Evolutionary conservation across 164 flowering plant species (phyloP), one percentile per base, ranked within the genome.

Genomic region (Tetrastigma voinierianum): DNA sequence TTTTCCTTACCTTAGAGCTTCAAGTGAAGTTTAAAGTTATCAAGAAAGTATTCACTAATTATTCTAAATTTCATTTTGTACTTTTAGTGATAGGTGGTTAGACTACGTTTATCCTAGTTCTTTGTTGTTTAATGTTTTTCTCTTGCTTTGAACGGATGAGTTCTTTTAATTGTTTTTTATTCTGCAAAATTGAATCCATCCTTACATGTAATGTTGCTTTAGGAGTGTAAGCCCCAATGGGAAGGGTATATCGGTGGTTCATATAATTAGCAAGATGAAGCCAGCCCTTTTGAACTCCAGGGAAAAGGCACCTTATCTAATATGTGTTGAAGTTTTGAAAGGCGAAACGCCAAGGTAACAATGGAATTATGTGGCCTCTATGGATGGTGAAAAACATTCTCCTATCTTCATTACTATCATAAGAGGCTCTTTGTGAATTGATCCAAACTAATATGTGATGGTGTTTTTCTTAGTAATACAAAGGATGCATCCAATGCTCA

Each of bases 211-310:
- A 55, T 65, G 7, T 57, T 72, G 60, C 44, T 69, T 57, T 76
- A 96, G 99, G 98, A 58, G 83, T 96, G 40, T 90, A 95, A 77
- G 93, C 89, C 74, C 99, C 99, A 20, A 84, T 96, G 93, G 99
- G 64, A 90, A 82, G 78, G 97, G 96, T 61, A 76, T 88, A 89
- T 72, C 93, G 97, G 98, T 96, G 62, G 81, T 96, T 69, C 88
- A 93, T 69, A 93, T 96, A 76, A 98, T 98, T 55, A 97, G n/a
- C n/a, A 86, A 80, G 98, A 90, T 81, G 99, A 95, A 82, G 95
- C 96, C 96, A 45, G 87, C 90, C 72, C 98, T 96, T 69, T 70
- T 96, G 80, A 93, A 96, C 80, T 96, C 99, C 48, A 87, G 99
- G 75, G 99, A 96, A 77, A 96, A 96, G 74, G 99, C 99, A 64